Evolutionary conservation across 2,329 filamentous ascomycete species (phyloP), one percentile per base, ranked within the genome.

Genomic region (Cladosporium sp.): DNA sequence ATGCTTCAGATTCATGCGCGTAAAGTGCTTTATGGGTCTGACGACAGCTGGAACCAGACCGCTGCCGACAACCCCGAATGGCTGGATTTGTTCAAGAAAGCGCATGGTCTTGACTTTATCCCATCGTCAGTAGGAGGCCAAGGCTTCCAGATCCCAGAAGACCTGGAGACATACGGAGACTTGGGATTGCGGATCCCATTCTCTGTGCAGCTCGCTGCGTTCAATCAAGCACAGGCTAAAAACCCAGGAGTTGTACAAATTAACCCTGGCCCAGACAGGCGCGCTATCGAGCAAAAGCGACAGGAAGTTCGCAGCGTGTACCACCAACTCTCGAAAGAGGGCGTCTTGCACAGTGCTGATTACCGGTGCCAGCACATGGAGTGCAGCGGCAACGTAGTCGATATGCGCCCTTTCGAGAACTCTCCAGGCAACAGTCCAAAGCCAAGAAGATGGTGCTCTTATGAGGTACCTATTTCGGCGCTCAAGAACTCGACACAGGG

Each of bases 1-100:
- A 76, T 79, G 72, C 69, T 82, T 6, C 79, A 81, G 64, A 61
- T 62, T 3, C 71, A 79, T 56, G 75, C 79, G 2, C 71, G 79
- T n/a, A 66, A 68, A 36, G 75, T 81, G 19, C 58, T 80, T 4
- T 82, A 79, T 57, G 74, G 75, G 15, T 71, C 71, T 9, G 77
- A 80, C 39, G 79, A 81, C 55, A 64, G 71, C 7, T 81, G 78
- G 78, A 63, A 67, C 45, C 70, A 73, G 58, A 73, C 70, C 15
- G 70, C 74, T 36, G 73, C 72, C 10, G 73, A 75, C 57, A 73
- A 73, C 51, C 64, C 68, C 6, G 77, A 78, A 57, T 80, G 77
- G 77, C 69, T 79, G 10, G 73, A 72, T 42, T 62, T 80, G 6
- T 80, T 79, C 70, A 79, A 79, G 62, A 75, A 77, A 62, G 77